Base-by-base conservation (phyloP, 352 stramenopile genomes). In the Globisporangium abappressorium region DNA sequence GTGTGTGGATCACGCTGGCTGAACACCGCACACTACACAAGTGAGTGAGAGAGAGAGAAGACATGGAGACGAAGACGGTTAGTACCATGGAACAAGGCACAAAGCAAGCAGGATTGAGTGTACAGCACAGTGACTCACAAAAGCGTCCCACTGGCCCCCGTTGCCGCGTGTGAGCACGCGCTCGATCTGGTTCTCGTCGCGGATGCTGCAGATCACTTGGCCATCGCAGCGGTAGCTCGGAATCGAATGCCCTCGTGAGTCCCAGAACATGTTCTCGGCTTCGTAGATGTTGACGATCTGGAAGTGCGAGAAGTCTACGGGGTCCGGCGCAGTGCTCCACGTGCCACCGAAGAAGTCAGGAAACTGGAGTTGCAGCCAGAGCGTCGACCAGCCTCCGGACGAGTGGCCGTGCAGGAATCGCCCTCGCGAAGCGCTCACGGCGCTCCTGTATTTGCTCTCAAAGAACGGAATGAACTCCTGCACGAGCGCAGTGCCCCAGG, bases 321-420 rank as follows among this genome's bases (percentile, higher is more conserved):
- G 85, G 56, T 91, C 82, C 9, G 85, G 85, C 8, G 85, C 82
- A 30, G 82, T 87, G 61, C 85, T 91, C 85, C 85, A 93, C 5
- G 85, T 78, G 20, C 85, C 85, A n/a, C 81, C 80, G 66, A 93
- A 93, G 67, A 89, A 83, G 6, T 87, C 73, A 0, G 85, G 81
- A 63, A 89, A 82, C 56, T 89, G 81, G n/a, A 93, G 71, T 56
- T 91, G 85, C 26, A 93, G 70, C 85, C 85, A 93, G 18, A 93
- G 66, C 12, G 82, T 85, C 26, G 85, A 75, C 85, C 85, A 93
- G 18, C 72, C 85, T 41, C 85, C 85, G 14, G 82, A 91, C 12
- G 85, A 93, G 62, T 93, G 85, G 22, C 85, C 85, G 47, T 93
- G 82, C 11, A 93, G 70, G 65, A 86, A 90, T 28, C 85, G 82